These are phyloP conservation scores for Lolium multiflorum DNA, from an alignment of 176 grass and related monocot genomes.

Conservation along the genomic window DNA sequence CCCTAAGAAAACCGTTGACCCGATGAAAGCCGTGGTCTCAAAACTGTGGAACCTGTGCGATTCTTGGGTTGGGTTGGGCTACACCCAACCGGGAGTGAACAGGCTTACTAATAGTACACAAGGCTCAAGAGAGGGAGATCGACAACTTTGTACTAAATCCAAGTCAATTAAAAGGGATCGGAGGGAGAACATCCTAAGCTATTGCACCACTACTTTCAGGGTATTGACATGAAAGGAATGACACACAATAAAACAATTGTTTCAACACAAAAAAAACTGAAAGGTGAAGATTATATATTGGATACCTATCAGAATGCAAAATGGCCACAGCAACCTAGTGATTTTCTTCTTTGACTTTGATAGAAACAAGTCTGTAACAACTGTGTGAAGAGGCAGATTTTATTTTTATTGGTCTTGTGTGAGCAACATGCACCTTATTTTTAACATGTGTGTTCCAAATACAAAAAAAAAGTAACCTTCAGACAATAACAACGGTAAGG, in stretches of 20 bases:
- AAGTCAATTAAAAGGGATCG: too few species aligned
- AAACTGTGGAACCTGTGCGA: too few species aligned
- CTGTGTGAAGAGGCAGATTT: conserved; percentile 29
- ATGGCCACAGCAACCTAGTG: conserved; percentile 13
- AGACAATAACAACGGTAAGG: not conserved
- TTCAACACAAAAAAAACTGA: not conserved
- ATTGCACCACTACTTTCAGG: not conserved
- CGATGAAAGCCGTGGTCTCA: too few species aligned
- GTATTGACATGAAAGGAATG: not conserved
- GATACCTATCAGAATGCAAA: conserved; percentile 16
- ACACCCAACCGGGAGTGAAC: too few species aligned
- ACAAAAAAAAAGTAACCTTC: conserved; percentile 6
- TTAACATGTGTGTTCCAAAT: not conserved
- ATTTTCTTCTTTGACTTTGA: conserved; percentile 23
- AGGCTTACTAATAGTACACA: not conserved
- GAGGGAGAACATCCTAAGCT: not conserved
- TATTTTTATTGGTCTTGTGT: not conserved
- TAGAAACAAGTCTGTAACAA: conserved; percentile 33
- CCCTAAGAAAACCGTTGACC: too few species aligned
- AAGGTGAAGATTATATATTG: not conserved
- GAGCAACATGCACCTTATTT: conserved; percentile 3
- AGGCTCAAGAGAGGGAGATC: conserved; percentile 2
- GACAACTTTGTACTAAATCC: not conserved
- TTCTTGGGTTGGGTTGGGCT: too few species aligned
- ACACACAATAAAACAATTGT: not conserved